A percentile compares a stretch with the other conserved stretches of the same genome.
Evolutionary conservation across 2,329 filamentous ascomycete species (phyloP).

Genomic region (Botrytis paeoniae): DNA sequence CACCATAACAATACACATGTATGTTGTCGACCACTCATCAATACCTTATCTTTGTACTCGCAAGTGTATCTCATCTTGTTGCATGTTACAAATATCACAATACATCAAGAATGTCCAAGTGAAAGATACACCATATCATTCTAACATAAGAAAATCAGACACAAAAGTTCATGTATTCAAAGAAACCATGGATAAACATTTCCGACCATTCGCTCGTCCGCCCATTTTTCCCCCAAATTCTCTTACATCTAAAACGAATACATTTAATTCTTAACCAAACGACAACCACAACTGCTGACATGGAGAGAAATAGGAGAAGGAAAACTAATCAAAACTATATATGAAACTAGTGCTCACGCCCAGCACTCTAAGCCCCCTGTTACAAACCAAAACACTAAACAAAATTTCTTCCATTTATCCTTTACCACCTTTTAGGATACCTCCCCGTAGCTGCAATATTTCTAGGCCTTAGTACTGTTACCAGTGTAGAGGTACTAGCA

Average conservation of each 20-base stretch:
- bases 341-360: neutral
- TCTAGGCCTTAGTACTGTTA: conserved; percentile 8
- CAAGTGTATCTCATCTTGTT: neutral
- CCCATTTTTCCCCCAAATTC: neutral
- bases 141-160: neutral
- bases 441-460: neutral
- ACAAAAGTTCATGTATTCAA: conserved; percentile 1
- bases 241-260: neutral
- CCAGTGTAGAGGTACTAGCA: conserved; percentile 5
- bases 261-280: neutral
- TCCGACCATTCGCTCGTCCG: neutral
- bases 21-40: neutral
- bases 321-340: conserved; percentile 3
- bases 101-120: neutral
- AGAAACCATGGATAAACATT: conserved; percentile 6
- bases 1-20: neutral
- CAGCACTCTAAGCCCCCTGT: neutral
- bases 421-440: neutral
- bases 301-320: neutral
- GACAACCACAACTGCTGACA: neutral
- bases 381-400: neutral
- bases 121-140: neutral
- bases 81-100: neutral
- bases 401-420: neutral
- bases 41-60: neutral